Conservation (phyloP, 768 basidiomycete genomes). For the Nevesoporus exiguus region DNA sequence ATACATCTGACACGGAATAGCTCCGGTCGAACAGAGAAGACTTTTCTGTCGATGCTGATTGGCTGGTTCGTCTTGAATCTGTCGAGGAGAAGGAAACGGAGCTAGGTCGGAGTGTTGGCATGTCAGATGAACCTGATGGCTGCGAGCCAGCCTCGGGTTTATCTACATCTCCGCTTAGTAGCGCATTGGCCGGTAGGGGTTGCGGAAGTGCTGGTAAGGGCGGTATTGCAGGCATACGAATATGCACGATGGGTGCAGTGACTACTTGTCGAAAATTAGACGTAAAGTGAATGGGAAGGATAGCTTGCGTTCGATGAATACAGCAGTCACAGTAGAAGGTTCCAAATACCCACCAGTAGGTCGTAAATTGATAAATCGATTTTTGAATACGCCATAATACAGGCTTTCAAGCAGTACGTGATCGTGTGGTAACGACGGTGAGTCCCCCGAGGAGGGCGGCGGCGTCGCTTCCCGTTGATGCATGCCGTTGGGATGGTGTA, state of each 20-base stretch:
- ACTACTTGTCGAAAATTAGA: slow-evolving; percentile 67
- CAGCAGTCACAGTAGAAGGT: neutral
- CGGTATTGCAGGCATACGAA: slow-evolving; percentile 68
- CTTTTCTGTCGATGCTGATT: slow-evolving; percentile 33
- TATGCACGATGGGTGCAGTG: slow-evolving; percentile 56
- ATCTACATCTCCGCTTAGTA: slow-evolving; percentile 25
- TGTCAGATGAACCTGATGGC: slow-evolving; percentile 10
- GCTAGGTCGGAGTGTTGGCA: slow-evolving; percentile 33
- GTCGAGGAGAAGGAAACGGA: slow-evolving; percentile 55
- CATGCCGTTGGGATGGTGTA: slow-evolving; percentile 49
- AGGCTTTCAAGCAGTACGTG: slow-evolving; percentile 69
- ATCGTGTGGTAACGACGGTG: slow-evolving; percentile 49
- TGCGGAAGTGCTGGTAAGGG: slow-evolving; percentile 50
- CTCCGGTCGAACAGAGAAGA: slow-evolving; percentile 31
- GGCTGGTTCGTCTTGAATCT: slow-evolving; percentile 34
- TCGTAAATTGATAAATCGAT: slow-evolving; percentile 66
- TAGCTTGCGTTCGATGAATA: slow-evolving; percentile 39
- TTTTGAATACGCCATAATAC: slow-evolving; percentile 62
- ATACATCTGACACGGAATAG: slow-evolving; percentile 25
- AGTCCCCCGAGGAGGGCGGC: slow-evolving; percentile 31
- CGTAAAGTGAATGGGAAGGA: slow-evolving; percentile 66
- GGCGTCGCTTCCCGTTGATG: slow-evolving; percentile 33
- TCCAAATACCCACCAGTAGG: slow-evolving; percentile 53
- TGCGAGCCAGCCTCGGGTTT: slow-evolving; percentile 23
- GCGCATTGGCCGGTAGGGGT: slow-evolving; percentile 25